Evolutionary conservation across 306 rosid genomes (phyloP), one percentile per base, ranked within the genome.

Genomic region (Cucumis melo): DNA sequence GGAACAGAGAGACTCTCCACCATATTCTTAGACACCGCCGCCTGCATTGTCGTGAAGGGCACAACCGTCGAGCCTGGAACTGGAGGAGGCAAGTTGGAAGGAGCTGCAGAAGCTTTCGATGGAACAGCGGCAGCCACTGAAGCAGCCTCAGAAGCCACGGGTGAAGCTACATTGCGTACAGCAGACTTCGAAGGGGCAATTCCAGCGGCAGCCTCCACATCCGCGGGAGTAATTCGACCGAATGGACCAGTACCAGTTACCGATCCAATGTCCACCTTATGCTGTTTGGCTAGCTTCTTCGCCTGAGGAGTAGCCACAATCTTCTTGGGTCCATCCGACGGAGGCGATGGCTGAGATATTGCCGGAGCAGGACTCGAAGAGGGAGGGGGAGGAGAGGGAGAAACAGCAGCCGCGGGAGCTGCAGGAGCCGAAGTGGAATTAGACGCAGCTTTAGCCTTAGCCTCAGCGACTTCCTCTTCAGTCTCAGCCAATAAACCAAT

Each of bases 11-110:
- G 96, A 80, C 96, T 91, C 46, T 88, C 98, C 83, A 89, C 20
- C 98, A 93, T 93, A 65, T 93, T 93, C 87, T 91, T 93, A 1
- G 96, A 83, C 41, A 93, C 97, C 0, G 93, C 97, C 0, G 88
- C 85, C 82, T 93, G 98, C 98, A 93, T 93, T 10, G 97, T 87
- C 4, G 97, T 93, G 75, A 93, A 93, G 11, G 97, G 89, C 56
- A 91, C 96, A 55, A 81, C 88, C 5, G 96, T 89, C 2, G 97
- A 93, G 48, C 98, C 96, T 0, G 96, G 92, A 81, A 88, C 82
- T 6, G 86, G 84, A 58, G 93, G 79, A 10, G 75, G 73, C 29
- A 83, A 38, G 5, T 86, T 24, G 36, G 85, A 72, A 72, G 76
- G 76, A 72, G 76, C 76, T 71, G 76, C 67, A 34, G 81, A 80